Evolutionary conservation across 805 yeast genomes (phyloP).

Genomic region (Saccharomycopsis fermentans): DNA sequence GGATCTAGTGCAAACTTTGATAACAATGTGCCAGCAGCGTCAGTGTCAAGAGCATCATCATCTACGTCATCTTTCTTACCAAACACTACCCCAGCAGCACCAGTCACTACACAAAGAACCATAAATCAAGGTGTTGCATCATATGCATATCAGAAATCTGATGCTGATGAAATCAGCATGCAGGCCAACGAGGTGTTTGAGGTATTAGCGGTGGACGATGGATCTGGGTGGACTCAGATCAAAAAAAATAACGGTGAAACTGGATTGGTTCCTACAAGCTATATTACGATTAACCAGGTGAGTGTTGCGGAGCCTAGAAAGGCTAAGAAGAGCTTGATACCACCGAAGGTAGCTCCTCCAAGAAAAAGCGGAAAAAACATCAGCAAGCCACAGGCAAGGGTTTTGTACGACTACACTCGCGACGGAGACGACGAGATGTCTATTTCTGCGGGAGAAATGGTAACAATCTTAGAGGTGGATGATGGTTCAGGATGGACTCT

Average conservation of each 20-base stretch:
- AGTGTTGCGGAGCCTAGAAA: constrained; percentile 13
- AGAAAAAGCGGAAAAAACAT: constrained; percentile 48
- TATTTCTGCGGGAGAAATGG: constrained; percentile 61
- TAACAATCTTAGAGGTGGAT: constrained; percentile 57
- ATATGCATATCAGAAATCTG: constrained; percentile 57
- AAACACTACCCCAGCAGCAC: background rate
- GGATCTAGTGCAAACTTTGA: background rate
- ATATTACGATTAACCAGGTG: constrained; percentile 38
- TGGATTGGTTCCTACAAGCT: constrained; percentile 84
- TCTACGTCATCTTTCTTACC: background rate
- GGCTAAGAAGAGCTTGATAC: constrained; percentile 34
- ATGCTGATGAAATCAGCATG: constrained; percentile 65
- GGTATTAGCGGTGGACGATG: constrained; percentile 64
- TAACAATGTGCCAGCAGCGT: background rate
- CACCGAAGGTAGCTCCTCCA: constrained; percentile 76
- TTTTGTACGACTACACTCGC: constrained; percentile 66
- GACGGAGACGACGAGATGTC: constrained; percentile 73
- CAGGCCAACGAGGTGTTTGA: constrained; percentile 49
- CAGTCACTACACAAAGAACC: constrained; percentile 5
- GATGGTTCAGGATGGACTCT: constrained; percentile 92
- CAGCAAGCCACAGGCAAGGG: constrained; percentile 47
- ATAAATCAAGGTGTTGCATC: constrained; percentile 36
- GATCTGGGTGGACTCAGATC: constrained; percentile 86
- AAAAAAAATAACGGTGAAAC: constrained; percentile 35
- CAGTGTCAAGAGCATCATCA: background rate